These are phyloP conservation scores for Gossypium lobatum DNA, from an alignment of 441 rosid genomes.

Conservation along the genomic window DNA sequence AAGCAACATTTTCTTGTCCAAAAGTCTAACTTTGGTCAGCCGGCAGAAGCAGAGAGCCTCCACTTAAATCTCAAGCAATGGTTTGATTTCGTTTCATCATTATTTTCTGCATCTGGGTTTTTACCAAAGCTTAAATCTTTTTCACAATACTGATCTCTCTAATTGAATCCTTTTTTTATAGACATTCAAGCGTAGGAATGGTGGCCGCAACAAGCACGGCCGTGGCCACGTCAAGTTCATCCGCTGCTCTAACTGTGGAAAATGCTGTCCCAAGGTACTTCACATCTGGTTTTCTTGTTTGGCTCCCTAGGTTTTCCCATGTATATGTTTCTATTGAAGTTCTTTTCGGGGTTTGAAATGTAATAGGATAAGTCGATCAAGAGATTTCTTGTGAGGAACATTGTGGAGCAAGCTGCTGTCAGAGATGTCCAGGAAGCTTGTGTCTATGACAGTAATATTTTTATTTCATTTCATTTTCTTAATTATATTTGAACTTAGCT, in stretches of 20 bases:
- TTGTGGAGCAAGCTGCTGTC: not conserved
- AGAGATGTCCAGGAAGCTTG: not conserved
- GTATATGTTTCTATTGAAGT: not conserved
- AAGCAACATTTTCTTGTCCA: not conserved
- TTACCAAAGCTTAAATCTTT: not conserved
- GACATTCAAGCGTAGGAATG: not conserved
- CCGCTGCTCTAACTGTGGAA: constrained; percentile 2
- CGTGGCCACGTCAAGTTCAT: constrained; percentile 1
- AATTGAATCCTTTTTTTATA: not conserved
- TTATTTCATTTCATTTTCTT: not conserved
- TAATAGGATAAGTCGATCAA: not conserved
- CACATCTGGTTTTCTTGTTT: not conserved
- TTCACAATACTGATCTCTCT: not conserved
- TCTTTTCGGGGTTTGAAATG: not conserved
- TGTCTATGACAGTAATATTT: not conserved
- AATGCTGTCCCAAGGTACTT: not conserved
- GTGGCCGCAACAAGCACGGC: constrained; percentile 3
- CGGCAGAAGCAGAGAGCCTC: not conserved
- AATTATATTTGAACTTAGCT: not conserved
- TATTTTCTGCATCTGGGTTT: not conserved
- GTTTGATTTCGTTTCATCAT: not conserved
- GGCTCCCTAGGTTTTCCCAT: not conserved
- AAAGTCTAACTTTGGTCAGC: not conserved
- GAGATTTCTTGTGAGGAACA: not conserved
- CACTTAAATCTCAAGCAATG: not conserved